phyloP scores from a whole-genome alignment of 441 rosid species.

The Adansonia rubrostipa region DNA sequence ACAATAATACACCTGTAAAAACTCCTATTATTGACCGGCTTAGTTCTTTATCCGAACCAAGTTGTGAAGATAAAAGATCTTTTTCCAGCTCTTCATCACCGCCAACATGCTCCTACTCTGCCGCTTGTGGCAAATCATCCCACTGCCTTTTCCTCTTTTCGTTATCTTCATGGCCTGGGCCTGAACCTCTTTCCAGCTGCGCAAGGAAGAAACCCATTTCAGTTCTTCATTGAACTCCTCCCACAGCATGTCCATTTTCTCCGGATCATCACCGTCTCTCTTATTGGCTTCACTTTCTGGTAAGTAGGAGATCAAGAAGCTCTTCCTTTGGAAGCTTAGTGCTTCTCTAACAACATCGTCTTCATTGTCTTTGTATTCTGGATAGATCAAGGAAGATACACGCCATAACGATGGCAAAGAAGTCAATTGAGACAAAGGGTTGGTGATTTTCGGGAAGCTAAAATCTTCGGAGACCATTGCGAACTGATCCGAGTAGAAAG shows the following conservation, averaged over 20 bases:
- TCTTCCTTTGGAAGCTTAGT: background rate
- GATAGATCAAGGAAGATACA: conserved; percentile 42
- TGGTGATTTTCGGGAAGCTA: conserved; percentile 47
- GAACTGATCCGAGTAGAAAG: background rate
- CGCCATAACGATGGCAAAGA: conserved; percentile 49
- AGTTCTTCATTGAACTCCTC: conserved; percentile 50
- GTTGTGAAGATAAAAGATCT: conserved; percentile 32
- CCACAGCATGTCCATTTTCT: conserved; percentile 56
- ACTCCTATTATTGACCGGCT: background rate
- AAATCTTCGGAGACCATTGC: conserved; percentile 41
- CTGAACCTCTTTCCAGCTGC: conserved; percentile 5
- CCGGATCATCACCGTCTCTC: conserved; percentile 12
- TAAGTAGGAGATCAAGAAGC: background rate
- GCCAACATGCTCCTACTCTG: conserved; percentile 3
- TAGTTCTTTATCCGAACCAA: background rate
- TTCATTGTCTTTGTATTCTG: conserved; percentile 17
- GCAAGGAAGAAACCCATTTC: conserved; percentile 30
- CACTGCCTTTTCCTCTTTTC: background rate
- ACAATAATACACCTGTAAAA: background rate
- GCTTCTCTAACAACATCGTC: background rate
- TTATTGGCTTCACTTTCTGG: background rate
- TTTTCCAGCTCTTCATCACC: conserved; percentile 39
- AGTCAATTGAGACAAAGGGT: conserved; percentile 33
- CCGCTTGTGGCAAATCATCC: conserved; percentile 20
- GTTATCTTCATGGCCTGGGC: conserved; percentile 2